These are phyloP conservation scores for Lactarius psammicola DNA, from an alignment of 768 basidiomycete species.

Conservation along the genomic window DNA sequence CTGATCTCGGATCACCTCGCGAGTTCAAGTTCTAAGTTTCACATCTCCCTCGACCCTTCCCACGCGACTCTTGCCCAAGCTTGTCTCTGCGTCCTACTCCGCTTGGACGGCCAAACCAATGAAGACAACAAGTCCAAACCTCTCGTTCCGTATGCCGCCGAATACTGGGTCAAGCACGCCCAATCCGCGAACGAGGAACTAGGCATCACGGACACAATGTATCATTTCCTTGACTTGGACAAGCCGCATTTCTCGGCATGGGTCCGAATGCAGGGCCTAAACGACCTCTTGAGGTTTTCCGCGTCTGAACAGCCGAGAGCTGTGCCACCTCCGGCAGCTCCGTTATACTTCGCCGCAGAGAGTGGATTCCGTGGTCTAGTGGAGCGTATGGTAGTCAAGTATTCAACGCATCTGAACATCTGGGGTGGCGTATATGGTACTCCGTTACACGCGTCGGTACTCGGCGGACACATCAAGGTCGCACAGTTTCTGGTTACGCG, in stretches of 20 bases:
- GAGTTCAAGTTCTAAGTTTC: background rate
- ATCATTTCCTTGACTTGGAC: slow-evolving; percentile 3
- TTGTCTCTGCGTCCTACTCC: slow-evolving; percentile 6
- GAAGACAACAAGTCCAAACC: background rate
- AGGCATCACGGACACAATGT: background rate
- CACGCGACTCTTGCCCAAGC: background rate
- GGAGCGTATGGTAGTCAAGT: background rate
- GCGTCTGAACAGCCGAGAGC: background rate
- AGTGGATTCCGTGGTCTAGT: background rate
- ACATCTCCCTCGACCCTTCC: background rate
- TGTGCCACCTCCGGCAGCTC: background rate
- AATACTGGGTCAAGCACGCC: slow-evolving; percentile 1
- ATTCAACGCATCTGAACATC: background rate
- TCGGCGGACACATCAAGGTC: background rate
- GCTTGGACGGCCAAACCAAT: background rate
- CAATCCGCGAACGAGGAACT: background rate
- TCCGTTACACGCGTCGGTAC: background rate
- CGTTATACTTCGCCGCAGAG: background rate
- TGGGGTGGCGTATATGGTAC: slow-evolving; percentile 1
- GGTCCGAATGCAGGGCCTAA: slow-evolving; percentile 7
- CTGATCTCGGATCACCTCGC: background rate
- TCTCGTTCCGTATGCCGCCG: slow-evolving; percentile 1
- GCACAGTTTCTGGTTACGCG: background rate
- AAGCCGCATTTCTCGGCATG: slow-evolving; percentile 5
- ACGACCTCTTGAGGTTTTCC: background rate